Base-by-base conservation (phyloP, 179 eudicot species). In the Heliamphora pulchella region DNA sequence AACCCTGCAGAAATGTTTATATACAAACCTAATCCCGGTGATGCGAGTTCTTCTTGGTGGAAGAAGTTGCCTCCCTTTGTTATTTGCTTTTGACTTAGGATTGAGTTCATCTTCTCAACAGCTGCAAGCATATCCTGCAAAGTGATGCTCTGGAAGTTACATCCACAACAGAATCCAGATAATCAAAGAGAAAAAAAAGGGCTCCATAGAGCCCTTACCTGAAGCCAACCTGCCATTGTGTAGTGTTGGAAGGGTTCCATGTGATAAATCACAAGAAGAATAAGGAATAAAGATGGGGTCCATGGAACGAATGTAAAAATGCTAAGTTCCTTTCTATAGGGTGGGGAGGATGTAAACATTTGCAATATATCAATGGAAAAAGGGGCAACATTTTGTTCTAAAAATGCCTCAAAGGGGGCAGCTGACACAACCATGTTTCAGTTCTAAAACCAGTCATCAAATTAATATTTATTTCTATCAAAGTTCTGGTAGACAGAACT, bases 121-220 rank as follows among this genome's bases (percentile, higher is more conserved):
- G 94, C 97, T 82, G 82, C 84, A 57, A 88, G 89, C 51, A 95
- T 83, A 87, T 93, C 95, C 97, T 95, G 83, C 81, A 85, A 18
- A 65, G 41, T 57, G 55, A 77, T 62, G 61, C 53, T 71, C 62
- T 46, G 48, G 58, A 82, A 0, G 50, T 78, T 74, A 57, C 5
- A 68, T 50, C 18, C 17, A 67, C 41, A 0, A 57, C 48, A 66
- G 39, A 15, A 47, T 46, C 71, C 3, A 11, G 57, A 59, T 41
- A 78, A 62, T 31, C 20, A 59, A 47, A 41, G 18, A 58, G 31
- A 46, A 66, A 51, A 31, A 57, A 48, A 57, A 47, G 54, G 22
- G 69, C 20, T 58, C 48, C 55, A 55, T 2, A 70, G 4, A 43
- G 18, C 41, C 44, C 1, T 31, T 46, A 11, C 54, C 8, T 5